These are phyloP conservation scores for Salix exigua DNA, from an alignment of 345 rosid species.

Conservation along the genomic window DNA sequence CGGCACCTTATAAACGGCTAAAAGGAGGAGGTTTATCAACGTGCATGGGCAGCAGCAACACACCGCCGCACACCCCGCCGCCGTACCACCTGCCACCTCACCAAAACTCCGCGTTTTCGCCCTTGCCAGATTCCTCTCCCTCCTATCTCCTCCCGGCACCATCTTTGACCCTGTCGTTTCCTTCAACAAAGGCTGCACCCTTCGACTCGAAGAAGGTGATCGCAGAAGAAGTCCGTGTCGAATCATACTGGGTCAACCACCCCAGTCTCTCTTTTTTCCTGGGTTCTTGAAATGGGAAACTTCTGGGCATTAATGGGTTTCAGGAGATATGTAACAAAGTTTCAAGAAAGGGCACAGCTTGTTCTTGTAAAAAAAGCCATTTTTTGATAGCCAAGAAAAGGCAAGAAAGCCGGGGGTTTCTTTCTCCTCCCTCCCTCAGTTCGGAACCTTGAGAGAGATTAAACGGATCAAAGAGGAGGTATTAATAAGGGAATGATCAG, in stretches of 20 bases:
- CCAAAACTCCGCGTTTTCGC: slow-evolving; percentile 21
- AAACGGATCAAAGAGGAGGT: not conserved
- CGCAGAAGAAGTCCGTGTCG: not conserved
- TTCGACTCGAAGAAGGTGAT: not conserved
- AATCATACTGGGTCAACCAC: not conserved
- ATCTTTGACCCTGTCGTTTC: not conserved
- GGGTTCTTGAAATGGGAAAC: not conserved
- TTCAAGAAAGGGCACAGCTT: not conserved
- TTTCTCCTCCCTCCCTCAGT: not conserved
- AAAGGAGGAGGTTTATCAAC: slow-evolving; percentile 43
- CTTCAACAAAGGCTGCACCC: not conserved
- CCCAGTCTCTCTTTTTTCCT: not conserved
- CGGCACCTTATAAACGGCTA: slow-evolving; percentile 60
- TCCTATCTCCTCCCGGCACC: not conserved
- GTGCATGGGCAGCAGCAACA: slow-evolving; percentile 74
- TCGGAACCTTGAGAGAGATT: not conserved
- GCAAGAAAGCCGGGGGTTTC: not conserved
- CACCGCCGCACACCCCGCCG: slow-evolving; percentile 73
- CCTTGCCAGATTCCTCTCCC: not conserved
- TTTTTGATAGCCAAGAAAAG: not conserved
- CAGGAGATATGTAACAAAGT: not conserved
- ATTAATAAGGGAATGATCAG: not conserved
- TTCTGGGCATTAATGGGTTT: not conserved
- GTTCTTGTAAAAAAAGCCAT: no score
- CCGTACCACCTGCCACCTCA: slow-evolving; percentile 48